Conservation (phyloP, 495 filamentous ascomycete species). For the Chlorociboria aeruginascens region DNA sequence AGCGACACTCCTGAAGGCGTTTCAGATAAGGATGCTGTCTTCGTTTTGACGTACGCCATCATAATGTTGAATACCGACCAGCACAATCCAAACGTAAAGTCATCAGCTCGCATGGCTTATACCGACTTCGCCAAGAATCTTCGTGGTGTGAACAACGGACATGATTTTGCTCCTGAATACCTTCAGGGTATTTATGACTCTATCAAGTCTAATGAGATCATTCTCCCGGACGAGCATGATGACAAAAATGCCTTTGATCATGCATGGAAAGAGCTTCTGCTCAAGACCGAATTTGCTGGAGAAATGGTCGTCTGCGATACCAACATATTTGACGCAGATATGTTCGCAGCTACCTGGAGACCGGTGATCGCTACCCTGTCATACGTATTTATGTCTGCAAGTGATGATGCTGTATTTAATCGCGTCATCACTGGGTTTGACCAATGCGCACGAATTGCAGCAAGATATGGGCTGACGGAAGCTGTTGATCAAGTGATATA, state of each 20-base stretch:
- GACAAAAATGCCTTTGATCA: constrained; percentile 94
- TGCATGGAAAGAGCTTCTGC: constrained; percentile 86
- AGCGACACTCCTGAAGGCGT: constrained; percentile 61
- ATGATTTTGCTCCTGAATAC: constrained; percentile 77
- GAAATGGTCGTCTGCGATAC: constrained; percentile 73
- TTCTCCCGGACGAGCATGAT: constrained; percentile 93
- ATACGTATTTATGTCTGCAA: constrained; percentile 98
- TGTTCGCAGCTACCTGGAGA: constrained; percentile 95
- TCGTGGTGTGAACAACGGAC: constrained; percentile 72
- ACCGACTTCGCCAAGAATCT: constrained; percentile 77
- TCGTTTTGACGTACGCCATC: constrained; percentile 85
- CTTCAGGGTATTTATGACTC: constrained; percentile 81
- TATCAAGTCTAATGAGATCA: constrained; percentile 88
- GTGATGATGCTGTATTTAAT: constrained; percentile 92
- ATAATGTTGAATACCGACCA: constrained; percentile 94
- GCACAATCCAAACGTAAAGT: constrained; percentile 86
- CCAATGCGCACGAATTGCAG: constrained; percentile 89
- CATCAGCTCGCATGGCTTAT: constrained; percentile 66
- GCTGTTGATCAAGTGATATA: constrained; percentile 85
- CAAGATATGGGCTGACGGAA: constrained; percentile 71
- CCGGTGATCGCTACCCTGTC: constrained; percentile 89
- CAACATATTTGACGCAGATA: constrained; percentile 91
- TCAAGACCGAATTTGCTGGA: constrained; percentile 69
- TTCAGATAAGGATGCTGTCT: constrained; percentile 79
- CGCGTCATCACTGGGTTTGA: constrained; percentile 89